Evolutionary conservation across 768 basidiomycete genomes (phyloP), one percentile per base, ranked within the genome.

Genomic region (Hericium coralloides): DNA sequence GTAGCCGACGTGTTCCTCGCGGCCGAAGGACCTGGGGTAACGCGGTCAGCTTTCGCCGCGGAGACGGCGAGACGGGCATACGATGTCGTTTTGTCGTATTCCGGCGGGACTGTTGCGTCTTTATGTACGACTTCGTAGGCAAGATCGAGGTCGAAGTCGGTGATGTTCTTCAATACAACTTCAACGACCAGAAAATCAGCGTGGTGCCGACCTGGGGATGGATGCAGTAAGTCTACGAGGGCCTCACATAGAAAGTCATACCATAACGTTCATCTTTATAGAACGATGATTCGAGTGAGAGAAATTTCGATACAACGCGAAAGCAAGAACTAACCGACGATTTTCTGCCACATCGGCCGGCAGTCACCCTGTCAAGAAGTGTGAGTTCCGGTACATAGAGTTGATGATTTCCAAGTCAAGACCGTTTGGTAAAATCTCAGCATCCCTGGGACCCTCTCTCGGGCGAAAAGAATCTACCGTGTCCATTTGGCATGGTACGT

Each of bases 311-410:
- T 12, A n/a, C 15, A 49, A 20, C 12, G 18, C 18, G 12, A 49
- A 25, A 3, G 2, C 5, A 25, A 4, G 20, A 4, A 26, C 50
- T 59, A 49, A 80, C 82, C 83, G 26, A 87, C 80, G 12, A 92
- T 78, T 59, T 92, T 92, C 71, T 91, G 92, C 90, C 90, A 92
- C 89, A 92, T 91, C 0, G 90, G 90, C 38, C 92, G 71, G 87
- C 89, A 89, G 3, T 90, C 90, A 15, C 87, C 80, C 82, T 77
- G 61, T 9, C 52, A 20, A 43, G 26, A 37, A 18, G 7, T 38
- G 47, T 23, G 18, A 15, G 50, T 41, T n/a, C 38, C n/a, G 6
- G 38, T n/a, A n/a, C 17, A 18, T 12, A 47, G 20, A 15, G 38
- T n/a, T n/a, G n/a, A 5, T 17, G 7, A 41, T 12, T 20, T 17